Evolutionary conservation across 2,329 filamentous ascomycete species (phyloP).

Genomic region (Neoarthrinium moseri): DNA sequence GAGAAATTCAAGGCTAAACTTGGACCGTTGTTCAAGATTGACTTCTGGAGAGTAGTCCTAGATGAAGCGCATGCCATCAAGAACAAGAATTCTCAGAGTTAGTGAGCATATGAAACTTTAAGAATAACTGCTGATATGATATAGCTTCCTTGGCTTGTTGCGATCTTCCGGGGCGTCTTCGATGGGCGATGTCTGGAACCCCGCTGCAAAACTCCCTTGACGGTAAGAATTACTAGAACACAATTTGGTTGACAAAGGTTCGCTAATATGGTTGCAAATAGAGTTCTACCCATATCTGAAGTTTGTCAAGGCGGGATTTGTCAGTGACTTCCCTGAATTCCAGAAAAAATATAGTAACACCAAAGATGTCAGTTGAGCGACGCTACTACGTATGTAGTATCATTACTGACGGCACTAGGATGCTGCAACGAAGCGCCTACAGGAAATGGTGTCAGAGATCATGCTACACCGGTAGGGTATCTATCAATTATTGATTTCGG

Average conservation of each 20-base stretch:
- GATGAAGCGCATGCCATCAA: constrained; percentile 11
- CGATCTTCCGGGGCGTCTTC: background rate
- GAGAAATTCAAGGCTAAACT: background rate
- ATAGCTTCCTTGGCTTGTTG: constrained; percentile 2
- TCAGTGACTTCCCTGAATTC: background rate
- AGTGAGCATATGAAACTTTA: background rate
- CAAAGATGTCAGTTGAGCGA: background rate
- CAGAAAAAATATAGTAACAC: background rate
- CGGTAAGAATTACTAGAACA: background rate
- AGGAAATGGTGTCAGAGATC: background rate
- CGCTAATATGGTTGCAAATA: background rate
- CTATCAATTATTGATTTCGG: no score
- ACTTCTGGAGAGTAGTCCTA: constrained; percentile 5
- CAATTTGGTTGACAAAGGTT: background rate
- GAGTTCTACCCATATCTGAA: constrained; percentile 1
- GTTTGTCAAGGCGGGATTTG: background rate
- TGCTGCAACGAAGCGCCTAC: no score
- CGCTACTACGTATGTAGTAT: no score
- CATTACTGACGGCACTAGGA: no score
- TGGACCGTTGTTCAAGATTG: background rate
- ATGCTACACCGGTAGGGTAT: no score
- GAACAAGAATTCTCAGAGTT: background rate
- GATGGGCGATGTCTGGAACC: constrained; percentile 6
- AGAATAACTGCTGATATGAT: background rate
- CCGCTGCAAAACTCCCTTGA: constrained; percentile 1